These are phyloP conservation scores for Neonectria punicea DNA, from an alignment of 2,329 filamentous ascomycete species.

Conservation along the genomic window DNA sequence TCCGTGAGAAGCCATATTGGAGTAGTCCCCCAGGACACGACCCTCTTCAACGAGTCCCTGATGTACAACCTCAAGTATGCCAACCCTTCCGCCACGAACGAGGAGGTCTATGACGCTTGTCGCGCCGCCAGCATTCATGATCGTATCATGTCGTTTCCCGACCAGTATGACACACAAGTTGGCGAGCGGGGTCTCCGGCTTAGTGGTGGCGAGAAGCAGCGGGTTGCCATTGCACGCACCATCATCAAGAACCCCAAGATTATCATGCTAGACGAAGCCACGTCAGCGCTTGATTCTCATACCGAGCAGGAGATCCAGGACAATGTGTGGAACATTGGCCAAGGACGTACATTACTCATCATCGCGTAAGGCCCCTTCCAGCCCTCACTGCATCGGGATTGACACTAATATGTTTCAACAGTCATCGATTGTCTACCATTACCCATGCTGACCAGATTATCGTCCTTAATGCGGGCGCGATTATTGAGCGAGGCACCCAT, in stretches of 20 bases:
- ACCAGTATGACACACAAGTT: slow-evolving; percentile 89
- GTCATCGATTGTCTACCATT: slow-evolving; percentile 85
- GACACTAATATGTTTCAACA: slow-evolving; percentile 45
- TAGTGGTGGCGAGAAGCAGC: slow-evolving; percentile 92
- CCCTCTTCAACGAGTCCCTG: slow-evolving; percentile 91
- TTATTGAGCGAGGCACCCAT: slow-evolving; percentile 83
- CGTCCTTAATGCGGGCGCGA: slow-evolving; percentile 79
- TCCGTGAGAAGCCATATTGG: slow-evolving; percentile 92
- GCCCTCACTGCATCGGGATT: background rate
- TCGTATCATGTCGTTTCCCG: slow-evolving; percentile 88
- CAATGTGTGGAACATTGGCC: slow-evolving; percentile 82
- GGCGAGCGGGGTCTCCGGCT: slow-evolving; percentile 88
- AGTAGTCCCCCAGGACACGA: slow-evolving; percentile 96
- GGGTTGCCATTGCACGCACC: slow-evolving; percentile 91
- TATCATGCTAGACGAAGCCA: slow-evolving; percentile 93
- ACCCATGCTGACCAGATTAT: slow-evolving; percentile 88
- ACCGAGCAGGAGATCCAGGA: slow-evolving; percentile 94
- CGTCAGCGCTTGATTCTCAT: slow-evolving; percentile 88
- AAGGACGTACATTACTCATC: slow-evolving; percentile 90
- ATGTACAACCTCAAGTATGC: slow-evolving; percentile 97
- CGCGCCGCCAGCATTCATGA: slow-evolving; percentile 91
- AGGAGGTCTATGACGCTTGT: slow-evolving; percentile 85
- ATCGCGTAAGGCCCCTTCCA: slow-evolving; percentile 75
- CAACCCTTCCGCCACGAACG: slow-evolving; percentile 81
- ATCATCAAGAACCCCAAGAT: slow-evolving; percentile 93